Base-by-base conservation (phyloP, 495 filamentous ascomycete genomes). In the Hypoxylon intermedium region DNA sequence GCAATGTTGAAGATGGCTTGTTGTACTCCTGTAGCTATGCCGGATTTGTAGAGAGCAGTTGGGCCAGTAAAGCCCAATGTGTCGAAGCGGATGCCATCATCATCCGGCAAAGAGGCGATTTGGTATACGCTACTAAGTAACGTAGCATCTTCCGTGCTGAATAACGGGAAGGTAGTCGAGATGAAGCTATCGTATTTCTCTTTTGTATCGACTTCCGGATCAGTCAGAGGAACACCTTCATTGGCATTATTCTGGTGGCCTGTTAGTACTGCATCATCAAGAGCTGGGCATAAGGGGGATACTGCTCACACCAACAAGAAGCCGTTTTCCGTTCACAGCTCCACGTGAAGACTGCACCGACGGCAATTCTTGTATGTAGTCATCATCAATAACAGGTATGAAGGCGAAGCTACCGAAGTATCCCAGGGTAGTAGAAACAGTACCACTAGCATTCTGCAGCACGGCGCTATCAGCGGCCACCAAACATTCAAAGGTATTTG, bases 341-440 rank as follows among this genome's bases (percentile, higher is more conserved):
- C 77, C 78, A 6, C 72, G 63, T 30, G 81, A 76, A 37, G 83
- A 75, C 53, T 85, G 80, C 4, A 76, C 75, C 1, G 79, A 79
- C 9, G 85, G 85, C 5, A 73, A 72, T 16, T 83, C 73, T 40
- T 74, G 74, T 50, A 89, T 70, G 55, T 87, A 82, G 2, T 68
- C 68, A 3, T 82, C 86, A 56, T 90, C 87, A 1, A 84, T 83
- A 2, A 89, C 86, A 6, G 86, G 86, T 20, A 84, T 63, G 59
- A 88, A 88, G 1, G 72, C 83, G 77, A 81, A 88, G 13, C 78
- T 85, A 23, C 84, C 74, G 28, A 61, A 75, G 37, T 58, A 55
- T 1, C 66, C 66, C 20, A 42, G 44, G 6, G 61, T 69, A 5
- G 66, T 69, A n/a, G 66, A 69, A 43, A 63, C 58, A 37, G 50